Evolutionary conservation across 2,329 filamentous ascomycete species (phyloP).

Genomic region (Monosporascus sp.): DNA sequence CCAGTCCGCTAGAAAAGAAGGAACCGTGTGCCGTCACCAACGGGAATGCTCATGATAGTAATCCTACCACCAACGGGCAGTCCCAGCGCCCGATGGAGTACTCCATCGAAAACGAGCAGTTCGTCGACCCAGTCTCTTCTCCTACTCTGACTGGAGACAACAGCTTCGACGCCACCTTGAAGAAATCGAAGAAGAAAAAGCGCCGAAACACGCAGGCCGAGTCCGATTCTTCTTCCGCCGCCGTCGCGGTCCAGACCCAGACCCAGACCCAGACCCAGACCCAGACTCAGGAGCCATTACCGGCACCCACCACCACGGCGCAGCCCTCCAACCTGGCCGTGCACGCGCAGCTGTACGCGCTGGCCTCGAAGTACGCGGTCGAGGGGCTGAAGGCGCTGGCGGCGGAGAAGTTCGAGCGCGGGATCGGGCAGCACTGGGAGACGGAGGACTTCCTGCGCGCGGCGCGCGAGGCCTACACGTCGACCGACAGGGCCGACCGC

Average conservation of each 20-base stretch:
- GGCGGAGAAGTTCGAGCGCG: constrained; percentile 7
- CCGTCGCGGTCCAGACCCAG: neutral
- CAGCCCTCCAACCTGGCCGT: constrained; percentile 5
- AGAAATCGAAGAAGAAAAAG: constrained; percentile 6
- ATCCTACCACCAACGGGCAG: neutral
- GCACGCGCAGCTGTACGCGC: constrained; percentile 11
- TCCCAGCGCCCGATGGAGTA: neutral
- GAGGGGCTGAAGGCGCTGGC: constrained; percentile 8
- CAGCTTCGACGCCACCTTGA: neutral
- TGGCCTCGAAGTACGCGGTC: constrained; percentile 8
- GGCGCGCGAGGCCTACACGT: constrained; percentile 6
- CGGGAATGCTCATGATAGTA: neutral
- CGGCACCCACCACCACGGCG: neutral
- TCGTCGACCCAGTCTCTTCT: neutral
- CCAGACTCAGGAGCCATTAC: neutral
- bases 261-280: neutral
- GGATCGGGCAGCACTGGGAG: constrained; percentile 3
- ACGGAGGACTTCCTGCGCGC: constrained; percentile 10
- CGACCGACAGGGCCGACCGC: neutral
- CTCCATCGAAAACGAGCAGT: constrained; percentile 4
- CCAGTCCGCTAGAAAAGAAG: neutral
- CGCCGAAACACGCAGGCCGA: neutral
- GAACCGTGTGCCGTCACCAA: neutral
- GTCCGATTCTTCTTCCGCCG: neutral
- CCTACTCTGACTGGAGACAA: neutral